Conservation (phyloP, 495 filamentous ascomycete species). For the Penicillium lividum region DNA sequence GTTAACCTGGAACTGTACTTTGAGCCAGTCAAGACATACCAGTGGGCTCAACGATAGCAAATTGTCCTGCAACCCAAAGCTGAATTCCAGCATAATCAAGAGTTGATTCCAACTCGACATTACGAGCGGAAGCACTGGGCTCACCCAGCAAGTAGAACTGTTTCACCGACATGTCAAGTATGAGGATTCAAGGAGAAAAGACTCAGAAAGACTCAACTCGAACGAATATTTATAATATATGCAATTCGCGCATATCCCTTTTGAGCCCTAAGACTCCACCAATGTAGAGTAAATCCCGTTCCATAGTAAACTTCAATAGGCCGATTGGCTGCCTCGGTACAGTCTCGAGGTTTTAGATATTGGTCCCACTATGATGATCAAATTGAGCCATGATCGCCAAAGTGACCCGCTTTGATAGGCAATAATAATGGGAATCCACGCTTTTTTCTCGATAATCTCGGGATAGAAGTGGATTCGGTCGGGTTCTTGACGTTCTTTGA, state of each 20-base stretch:
- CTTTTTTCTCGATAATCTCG: conserved; percentile 1
- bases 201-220: background rate
- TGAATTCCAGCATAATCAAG: conserved; percentile 36
- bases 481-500: background rate
- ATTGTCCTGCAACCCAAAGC: conserved; percentile 42
- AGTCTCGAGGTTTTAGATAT: background rate
- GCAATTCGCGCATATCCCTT: conserved; percentile 15
- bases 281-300: background rate
- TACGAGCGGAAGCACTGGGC: conserved; percentile 31
- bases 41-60: conserved; percentile 41
- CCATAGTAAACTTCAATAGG: background rate
- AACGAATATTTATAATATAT: conserved; percentile 17
- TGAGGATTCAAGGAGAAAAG: background rate
- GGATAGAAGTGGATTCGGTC: conserved; percentile 15
- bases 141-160: conserved; percentile 34
- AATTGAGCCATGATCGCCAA: background rate
- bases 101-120: conserved; percentile 39
- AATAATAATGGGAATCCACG: background rate
- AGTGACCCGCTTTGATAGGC: background rate
- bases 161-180: background rate
- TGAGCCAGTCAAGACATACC: conserved; percentile 8
- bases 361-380: background rate
- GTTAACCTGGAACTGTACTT: background rate
- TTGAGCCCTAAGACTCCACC: conserved; percentile 9
- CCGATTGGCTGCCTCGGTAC: background rate